Percentiles rank a stretch among this genome's conserved stretches.
These are phyloP conservation scores for Tilletia indica DNA, from an alignment of 1,284 basidiomycete genomes.

Conservation along the genomic window DNA sequence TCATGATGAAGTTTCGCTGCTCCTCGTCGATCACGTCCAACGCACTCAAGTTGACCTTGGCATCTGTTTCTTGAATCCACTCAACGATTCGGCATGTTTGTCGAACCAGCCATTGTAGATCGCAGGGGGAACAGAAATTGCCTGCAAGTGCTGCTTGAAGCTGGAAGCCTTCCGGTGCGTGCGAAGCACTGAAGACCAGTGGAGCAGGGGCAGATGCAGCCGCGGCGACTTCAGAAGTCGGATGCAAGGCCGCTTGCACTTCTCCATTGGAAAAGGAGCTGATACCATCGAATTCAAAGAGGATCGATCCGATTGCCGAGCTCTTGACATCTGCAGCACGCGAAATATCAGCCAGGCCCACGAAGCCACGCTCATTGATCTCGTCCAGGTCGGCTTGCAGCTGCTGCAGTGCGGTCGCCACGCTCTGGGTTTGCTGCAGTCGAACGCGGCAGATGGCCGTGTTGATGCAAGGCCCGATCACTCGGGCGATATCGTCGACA, in stretches of 20 bases:
- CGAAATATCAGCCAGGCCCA: not conserved
- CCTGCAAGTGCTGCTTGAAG: not conserved
- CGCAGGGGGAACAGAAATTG: not conserved
- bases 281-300: not conserved
- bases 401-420: not conserved
- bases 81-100: not conserved
- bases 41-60: not conserved
- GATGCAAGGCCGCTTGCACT: not conserved
- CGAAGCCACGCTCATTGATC: not conserved
- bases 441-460: not conserved
- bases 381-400: not conserved
- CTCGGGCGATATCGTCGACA: not conserved
- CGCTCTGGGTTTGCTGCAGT: not conserved
- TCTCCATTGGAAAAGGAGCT: not conserved
- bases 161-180: not conserved
- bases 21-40: not conserved
- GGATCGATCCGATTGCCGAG: not conserved
- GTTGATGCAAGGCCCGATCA: slow-evolving; percentile 4
- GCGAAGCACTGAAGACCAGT: not conserved
- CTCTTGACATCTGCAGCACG: not conserved
- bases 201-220: not conserved
- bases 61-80: not conserved
- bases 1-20: not conserved
- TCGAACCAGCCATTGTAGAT: not conserved
- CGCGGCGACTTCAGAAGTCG: not conserved